Base-by-base conservation (phyloP, 495 filamentous ascomycete species). In the Daldinia vernicosa region DNA sequence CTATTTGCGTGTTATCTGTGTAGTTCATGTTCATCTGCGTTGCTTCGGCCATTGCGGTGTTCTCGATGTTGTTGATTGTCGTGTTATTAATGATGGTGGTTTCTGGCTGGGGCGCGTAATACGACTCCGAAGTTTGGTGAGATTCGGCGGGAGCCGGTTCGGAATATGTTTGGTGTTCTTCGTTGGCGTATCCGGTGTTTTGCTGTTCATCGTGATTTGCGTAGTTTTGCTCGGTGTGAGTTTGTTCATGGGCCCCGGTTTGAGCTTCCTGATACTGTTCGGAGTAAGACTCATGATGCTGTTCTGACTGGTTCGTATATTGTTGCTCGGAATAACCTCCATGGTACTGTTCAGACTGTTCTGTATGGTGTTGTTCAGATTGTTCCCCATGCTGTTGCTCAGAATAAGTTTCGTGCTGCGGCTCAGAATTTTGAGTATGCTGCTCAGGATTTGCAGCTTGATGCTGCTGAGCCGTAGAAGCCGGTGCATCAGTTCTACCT, bases 41-140 rank as follows among this genome's bases (percentile, higher is more conserved):
- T 19, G 62, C 17, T 4, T 66, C 56, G 11, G 45, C 51, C 1
- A 61, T 58, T 15, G 62, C 58, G 0, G 56, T 64, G 26, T 70
- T 74, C 39, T 70, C 52, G 0, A 67, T 52, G 27, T 70, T 67
- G 35, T 67, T 67, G 30, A 69, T 74, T 1, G 52, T 45, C 24
- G 62, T 69, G 54, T 70, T 67, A 33, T 64, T 74, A 30, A 66
- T 67, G 24, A 60, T 58, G 4, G 60, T 70, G 24, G 55, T 68
- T 3, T 69, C 66, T 6, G 56, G 35, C 14, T 40, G 65, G 2
- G 70, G 56, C 7, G 32, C 63, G 8, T 27, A 53, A 39, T 73
- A 60, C 15, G 59, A 6, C 22, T 72, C 69, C 0, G 55, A 54
- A 63, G 45, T 54, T 60, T 27, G 37, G 55, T 24, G 24, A 15